These are phyloP conservation scores for Spergularia marina DNA, from an alignment of 148 eudicot genomes.

Conservation along the genomic window DNA sequence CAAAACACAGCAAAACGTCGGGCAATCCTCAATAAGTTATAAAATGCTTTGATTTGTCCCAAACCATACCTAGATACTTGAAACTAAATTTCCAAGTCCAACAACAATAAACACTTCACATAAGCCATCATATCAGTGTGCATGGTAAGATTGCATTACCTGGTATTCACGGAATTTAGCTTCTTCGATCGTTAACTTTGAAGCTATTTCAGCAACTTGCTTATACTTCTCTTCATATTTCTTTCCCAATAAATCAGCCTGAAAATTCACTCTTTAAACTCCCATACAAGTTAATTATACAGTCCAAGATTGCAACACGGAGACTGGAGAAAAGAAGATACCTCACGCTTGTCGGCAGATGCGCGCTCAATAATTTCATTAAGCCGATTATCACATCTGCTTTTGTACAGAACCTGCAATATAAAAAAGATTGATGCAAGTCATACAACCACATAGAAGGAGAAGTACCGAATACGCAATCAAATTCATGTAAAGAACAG, in stretches of 20 bases:
- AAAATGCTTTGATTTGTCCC: background rate
- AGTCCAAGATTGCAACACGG: background rate
- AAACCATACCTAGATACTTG: background rate
- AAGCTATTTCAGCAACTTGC: conserved; percentile 88
- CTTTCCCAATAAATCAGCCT: conserved; percentile 87
- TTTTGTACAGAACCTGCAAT: conserved; percentile 80
- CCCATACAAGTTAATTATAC: background rate
- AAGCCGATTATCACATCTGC: conserved; percentile 94
- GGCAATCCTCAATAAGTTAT: background rate
- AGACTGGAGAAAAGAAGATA: conserved; percentile 23
- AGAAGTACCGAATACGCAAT: too few relatives aligned
- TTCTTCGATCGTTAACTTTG: conserved; percentile 91
- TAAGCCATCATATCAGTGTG: background rate
- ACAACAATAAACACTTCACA: background rate
- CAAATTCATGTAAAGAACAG: too few relatives aligned
- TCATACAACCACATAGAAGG: background rate
- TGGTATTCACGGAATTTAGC: conserved; percentile 94
- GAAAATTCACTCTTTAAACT: conserved; percentile 26
- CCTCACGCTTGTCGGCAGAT: conserved; percentile 91
- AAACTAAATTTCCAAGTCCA: background rate
- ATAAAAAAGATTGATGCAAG: conserved; percentile 14
- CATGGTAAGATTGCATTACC: conserved; percentile 36
- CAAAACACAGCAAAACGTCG: background rate
- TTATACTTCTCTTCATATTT: conserved; percentile 96
- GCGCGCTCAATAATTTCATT: conserved; percentile 99